Base-by-base conservation (phyloP, 345 rosid species). In the Euphorbia lathyris region DNA sequence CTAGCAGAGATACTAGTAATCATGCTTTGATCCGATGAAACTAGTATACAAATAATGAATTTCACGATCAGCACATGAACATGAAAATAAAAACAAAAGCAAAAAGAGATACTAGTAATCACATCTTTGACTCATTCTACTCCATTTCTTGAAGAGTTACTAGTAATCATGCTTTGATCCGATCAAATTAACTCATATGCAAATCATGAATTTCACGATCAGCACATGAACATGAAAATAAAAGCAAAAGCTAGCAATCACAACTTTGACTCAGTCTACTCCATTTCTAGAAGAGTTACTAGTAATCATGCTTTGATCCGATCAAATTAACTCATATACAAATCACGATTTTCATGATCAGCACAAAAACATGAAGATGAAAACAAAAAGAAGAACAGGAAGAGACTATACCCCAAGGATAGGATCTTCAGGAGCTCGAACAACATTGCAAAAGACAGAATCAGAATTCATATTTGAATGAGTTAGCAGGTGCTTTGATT, bases 371-470 rank as follows among this genome's bases (percentile, higher is more conserved):
- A 38, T 19, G 60, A 53, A 6, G 25, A 42, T 27, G 34, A 3
- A 26, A 48, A 52, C 34, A 16, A 36, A 63, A 45, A 74, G 12
- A 0, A 1, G 51, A 36, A 58, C 10, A 58, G 67, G 65, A 67
- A 59, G 65, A 58, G 40, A 61, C 38, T 20, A 57, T 82, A 63
- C 94, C 80, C 94, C 98, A 66, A 92, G 92, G 72, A 87, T 92
- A 36, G 96, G 90, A 86, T 92, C 98, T 75, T 90, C 98, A 17
- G 98, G 98, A 70, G 84, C 98, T 69, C 80, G 91, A 77, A 82
- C 87, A 23, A 92, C 84, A 79, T 86, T 91, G 63, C 85, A 69
- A 83, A 92, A 90, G 72, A 88, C 92, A 61, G 97, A 92, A 77
- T 70, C 83, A 23, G 75, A 65, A 7, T 2, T 69, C 75, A 72